Base-by-base conservation (phyloP, 495 filamentous ascomycete genomes). In the Elasticomyces elasticus region DNA sequence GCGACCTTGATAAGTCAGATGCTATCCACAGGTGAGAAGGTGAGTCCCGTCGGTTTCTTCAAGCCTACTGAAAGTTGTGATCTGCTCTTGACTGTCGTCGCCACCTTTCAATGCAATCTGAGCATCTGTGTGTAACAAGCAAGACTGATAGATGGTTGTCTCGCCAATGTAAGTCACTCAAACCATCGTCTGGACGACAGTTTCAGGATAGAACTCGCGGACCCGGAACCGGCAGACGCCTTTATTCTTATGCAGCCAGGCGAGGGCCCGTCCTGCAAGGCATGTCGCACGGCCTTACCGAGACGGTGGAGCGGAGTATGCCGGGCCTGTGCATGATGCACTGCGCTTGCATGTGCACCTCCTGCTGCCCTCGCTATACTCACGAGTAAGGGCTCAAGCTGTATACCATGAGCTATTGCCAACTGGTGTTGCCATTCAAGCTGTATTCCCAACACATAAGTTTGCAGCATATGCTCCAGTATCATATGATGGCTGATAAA, bases 201-300 rank as follows among this genome's bases (percentile, higher is more conserved):
- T 45, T 45, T 45, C 42, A 45, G 35, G 5, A 40, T 5, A 4
- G 35, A 13, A 5, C 4, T 40, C 13, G 13, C 35, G 35, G 35
- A 45, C 25, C 42, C 15, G 42, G 25, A 4, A 23, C 24, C 25
- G 42, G 42, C 42, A 45, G 42, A 7, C 20, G 13, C 42, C 19
- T 19, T 45, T 45, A 3, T 3, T 45, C 40, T 45, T 26, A 45
- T 45, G 42, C 42, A 22, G 42, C 20, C 24, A 45, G 42, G 6
- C 42, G 42, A 45, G 42, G 4, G 10, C 10, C 31, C 31, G 31
- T 37, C 24, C 37, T 26, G 48, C 48, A 51, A 51, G 48, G 48
- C 33, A 51, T 40, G 48, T 51, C 2, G 33, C 33, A 51, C 48
- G 23, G 33, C 23, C n/a, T n/a, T n/a, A n/a, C n/a, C n/a, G n/a